Percentiles rank a stretch among this genome's conserved stretches.
Conservation (phyloP, 1,284 basidiomycete species). For the Sphaerobolus stellatus region DNA sequence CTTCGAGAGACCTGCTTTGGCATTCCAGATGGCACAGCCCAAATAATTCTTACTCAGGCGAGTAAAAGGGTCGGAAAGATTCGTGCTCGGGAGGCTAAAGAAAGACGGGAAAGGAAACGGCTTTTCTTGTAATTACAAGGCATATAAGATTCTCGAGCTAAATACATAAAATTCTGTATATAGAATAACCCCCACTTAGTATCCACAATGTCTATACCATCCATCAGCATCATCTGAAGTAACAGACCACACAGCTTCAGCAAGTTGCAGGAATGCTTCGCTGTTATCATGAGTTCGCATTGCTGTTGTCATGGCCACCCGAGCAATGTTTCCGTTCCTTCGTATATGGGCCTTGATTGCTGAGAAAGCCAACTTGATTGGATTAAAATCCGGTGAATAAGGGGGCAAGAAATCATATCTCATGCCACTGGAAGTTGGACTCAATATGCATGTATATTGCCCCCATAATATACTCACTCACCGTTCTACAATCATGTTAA, state of each 20-base stretch:
- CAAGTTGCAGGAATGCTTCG: not conserved
- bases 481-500: conserved; percentile 21
- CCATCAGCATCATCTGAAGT: conserved; percentile 1
- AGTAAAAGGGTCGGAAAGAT: not conserved
- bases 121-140: not conserved
- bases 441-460: not conserved
- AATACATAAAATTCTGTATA: too few species aligned
- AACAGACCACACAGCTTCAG: conserved; percentile 4
- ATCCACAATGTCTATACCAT: not conserved
- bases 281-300: too few species aligned
- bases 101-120: not conserved
- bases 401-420: conserved; percentile 31
- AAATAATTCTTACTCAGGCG: not conserved
- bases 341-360: conserved; percentile 23
- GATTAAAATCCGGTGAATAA: conserved; percentile 37
- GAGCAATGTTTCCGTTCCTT: conserved; percentile 7
- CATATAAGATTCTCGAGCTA: not conserved
- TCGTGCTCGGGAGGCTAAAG: too few species aligned
- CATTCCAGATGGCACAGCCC: not conserved
- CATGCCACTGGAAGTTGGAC: conserved; percentile 22
- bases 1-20: not conserved
- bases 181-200: not conserved
- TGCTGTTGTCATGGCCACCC: not conserved
- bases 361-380: conserved; percentile 31
- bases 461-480: not conserved